Evolutionary conservation across 768 basidiomycete species (phyloP), one percentile per base, ranked within the genome.

Genomic region (Chalciporus sphaerocephalus): DNA sequence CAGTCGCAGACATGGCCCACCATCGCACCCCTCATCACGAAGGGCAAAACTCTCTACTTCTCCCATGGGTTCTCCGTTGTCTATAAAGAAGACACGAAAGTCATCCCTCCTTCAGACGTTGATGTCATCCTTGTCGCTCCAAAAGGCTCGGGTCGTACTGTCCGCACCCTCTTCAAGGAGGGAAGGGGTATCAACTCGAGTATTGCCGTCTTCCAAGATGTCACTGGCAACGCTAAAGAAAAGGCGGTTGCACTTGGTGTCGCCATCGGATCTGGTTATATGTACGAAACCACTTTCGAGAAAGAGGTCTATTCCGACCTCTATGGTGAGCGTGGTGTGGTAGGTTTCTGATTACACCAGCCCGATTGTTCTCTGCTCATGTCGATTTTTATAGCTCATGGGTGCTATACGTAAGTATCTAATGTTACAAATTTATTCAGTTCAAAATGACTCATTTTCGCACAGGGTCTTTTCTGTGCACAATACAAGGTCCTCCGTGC

Each of bases 21-120:
- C 42, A 56, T 99, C 58, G 85, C 82, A 35, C 95, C 96, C 44
- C 83, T 97, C 62, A 94, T 98, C 76, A 98, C 93, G 69, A 92
- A 94, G 81, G 96, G 91, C 74, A 98, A 99, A 80, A 99, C 96
- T n/a, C 87, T 99, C 53, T 99, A 99, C 85, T 99, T 99, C 78
- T 92, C 95, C 6, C 96, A 99, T 69, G 96, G 96, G 61, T 99
- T 99, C 86, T 98, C 95, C 54, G 81, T 98, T 54, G 92, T 99
- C 44, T 99, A 86, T 83, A 92, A 94, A 78, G 82, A 99, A 6
- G 92, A 96, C 69, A 99, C 96, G 55, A 78, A 94, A 46, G 92
- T 99, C 56, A 60, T 94, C 45, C 89, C 92, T 51, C 96, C 96
- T 37, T 61, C 75, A 16, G 92, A 97, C 63, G 91, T 99, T 54